Percentiles rank a stretch among this genome's conserved stretches.
These are phyloP conservation scores for Pharus latifolius DNA, from an alignment of 176 grass and related monocot genomes.

Conservation along the genomic window DNA sequence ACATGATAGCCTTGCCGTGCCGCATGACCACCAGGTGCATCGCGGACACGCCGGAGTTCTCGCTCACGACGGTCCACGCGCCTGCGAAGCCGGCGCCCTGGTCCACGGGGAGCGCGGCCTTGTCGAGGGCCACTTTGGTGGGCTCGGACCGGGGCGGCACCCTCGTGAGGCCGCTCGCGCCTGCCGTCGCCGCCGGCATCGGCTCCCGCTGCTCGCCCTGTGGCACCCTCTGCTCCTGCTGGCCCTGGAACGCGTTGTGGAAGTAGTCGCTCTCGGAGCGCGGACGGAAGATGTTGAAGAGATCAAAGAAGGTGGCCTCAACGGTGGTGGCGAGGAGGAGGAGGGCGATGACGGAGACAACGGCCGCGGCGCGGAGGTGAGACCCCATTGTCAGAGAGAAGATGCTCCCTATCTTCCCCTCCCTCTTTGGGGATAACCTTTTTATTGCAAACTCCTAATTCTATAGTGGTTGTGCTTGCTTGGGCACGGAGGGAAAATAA, in stretches of 20 bases:
- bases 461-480: slow-evolving; percentile 9
- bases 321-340: background rate
- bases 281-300: slow-evolving; percentile 29
- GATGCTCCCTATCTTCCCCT: background rate
- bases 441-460: background rate
- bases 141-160: background rate
- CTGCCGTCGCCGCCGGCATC: slow-evolving; percentile 14
- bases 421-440: background rate
- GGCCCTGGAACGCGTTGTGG: slow-evolving; percentile 14
- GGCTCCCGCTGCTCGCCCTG: slow-evolving; percentile 31
- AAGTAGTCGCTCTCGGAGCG: slow-evolving; percentile 10
- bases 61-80: slow-evolving; percentile 32
- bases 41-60: slow-evolving; percentile 54
- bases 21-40: slow-evolving; percentile 48
- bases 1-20: slow-evolving; percentile 47
- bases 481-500: slow-evolving; percentile 5
- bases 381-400: slow-evolving; percentile 7
- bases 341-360: background rate
- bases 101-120: background rate
- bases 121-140: slow-evolving; percentile 21
- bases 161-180: slow-evolving; percentile 24
- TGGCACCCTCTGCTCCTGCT: background rate
- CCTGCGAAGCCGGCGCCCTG: slow-evolving; percentile 14
- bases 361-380: background rate
- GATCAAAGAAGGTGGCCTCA: background rate